phyloP scores from a whole-genome alignment of 805 yeast genomes.

The Ogataea salicorniae region DNA sequence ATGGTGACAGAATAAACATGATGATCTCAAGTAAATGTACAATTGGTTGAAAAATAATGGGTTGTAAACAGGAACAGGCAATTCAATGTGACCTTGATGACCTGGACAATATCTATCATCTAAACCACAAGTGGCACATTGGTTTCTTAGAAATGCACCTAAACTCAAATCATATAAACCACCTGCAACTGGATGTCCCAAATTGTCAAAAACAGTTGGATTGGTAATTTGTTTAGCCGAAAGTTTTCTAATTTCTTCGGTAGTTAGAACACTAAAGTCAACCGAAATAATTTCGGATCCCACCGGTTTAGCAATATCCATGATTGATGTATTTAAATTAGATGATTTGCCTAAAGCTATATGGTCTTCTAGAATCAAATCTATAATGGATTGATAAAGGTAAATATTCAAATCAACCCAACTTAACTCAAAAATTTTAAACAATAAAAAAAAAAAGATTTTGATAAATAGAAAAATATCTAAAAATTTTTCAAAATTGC shows the following conservation, averaged over 20 bases:
- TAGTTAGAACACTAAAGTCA: constrained; percentile 80
- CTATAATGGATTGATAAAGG: background rate
- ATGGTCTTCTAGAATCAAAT: background rate
- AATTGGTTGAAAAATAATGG: constrained; percentile 92
- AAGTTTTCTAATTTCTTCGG: constrained; percentile 76
- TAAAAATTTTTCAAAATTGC: no score
- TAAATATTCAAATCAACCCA: no score
- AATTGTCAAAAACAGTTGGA: constrained; percentile 91
- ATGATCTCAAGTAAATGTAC: constrained; percentile 73
- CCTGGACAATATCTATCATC: constrained; percentile 96
- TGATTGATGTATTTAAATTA: constrained; percentile 23
- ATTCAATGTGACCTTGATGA: constrained; percentile 95
- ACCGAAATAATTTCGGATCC: constrained; percentile 92
- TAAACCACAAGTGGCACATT: constrained; percentile 93
- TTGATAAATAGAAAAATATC: no score
- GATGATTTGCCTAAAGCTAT: background rate
- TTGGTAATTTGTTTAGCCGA: constrained; percentile 95
- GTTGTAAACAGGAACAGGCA: constrained; percentile 93
- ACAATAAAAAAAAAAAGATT: no score
- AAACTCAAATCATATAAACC: constrained; percentile 93
- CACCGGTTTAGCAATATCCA: constrained; percentile 96
- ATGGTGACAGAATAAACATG: constrained; percentile 87
- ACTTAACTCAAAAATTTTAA: no score
- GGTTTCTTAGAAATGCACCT: constrained; percentile 86
- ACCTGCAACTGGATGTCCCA: constrained; percentile 92